Evolutionary conservation across 768 basidiomycete genomes (phyloP), one percentile per base, ranked within the genome.

Genomic region (Boletus vermiculosoides): DNA sequence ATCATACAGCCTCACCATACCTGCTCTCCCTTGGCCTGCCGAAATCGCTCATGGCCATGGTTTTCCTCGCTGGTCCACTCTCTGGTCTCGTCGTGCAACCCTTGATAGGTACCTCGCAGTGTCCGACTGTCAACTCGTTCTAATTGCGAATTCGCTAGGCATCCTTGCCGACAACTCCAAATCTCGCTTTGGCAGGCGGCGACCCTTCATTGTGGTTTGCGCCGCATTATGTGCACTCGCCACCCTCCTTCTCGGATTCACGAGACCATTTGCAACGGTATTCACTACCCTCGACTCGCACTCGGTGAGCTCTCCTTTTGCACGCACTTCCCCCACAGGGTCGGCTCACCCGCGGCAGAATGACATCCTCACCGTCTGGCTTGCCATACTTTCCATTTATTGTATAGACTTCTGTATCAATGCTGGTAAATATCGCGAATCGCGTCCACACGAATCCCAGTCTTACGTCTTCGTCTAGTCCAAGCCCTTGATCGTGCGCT

Each of bases 71-170:
- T 2, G 95, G 94, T 0, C 95, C 93, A 2, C 75, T 95, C 8
- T 92, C 90, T 0, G 95, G 94, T 2, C 80, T 98, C 22, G 77
- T 98, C 45, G 89, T 96, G 62, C 95, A 98, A 67, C 96, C 94
- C 1, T 69, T 95, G 42, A 92, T 96, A 63, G 91, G 92, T 83
- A 58, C 40, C 41, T 58, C 68, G 51, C 57, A 15, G 5, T n/a
- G 16, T 33, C 22, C 9, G 16, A 7, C 9, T 13, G 1, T 39
- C 8, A 12, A 0, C 8, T 25, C 2, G 7, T 37, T 42, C 18
- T 56, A 28, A 62, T 39, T 37, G 22, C 22, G 33, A 10, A 7
- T 13, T 31, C 5, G 4, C 30, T 41, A 78, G 81, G 78, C 55
- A 79, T 93, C 22, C 77, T 95, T 45, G 88, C 94, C 25, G 95